Conservation (phyloP, 768 basidiomycete species). For the Neoboletus subvelutipes region DNA sequence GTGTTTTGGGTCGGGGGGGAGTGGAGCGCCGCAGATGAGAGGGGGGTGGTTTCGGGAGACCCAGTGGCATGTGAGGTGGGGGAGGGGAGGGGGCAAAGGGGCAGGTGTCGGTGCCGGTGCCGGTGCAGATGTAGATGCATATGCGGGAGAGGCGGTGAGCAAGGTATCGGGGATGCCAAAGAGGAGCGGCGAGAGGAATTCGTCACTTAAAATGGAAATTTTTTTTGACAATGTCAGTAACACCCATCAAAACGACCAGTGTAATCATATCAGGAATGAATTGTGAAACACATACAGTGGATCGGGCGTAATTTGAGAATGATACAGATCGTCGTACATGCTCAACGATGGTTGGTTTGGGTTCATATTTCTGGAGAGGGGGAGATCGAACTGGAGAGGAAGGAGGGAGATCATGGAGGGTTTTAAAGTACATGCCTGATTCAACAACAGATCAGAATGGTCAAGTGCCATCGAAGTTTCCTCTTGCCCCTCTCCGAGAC, state of each 20-base stretch:
- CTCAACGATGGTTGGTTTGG: neutral
- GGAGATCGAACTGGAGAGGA: neutral
- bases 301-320: neutral
- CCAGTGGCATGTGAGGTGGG: slow-evolving; percentile 15
- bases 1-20: slow-evolving; percentile 8
- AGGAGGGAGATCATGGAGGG: neutral
- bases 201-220: slow-evolving; percentile 11
- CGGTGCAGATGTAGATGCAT: neutral
- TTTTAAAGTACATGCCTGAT: slow-evolving; percentile 7
- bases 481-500: neutral
- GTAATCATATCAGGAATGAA: neutral
- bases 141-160: neutral
- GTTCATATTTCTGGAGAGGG: neutral
- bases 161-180: neutral
- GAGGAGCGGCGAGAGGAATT: slow-evolving; percentile 14
- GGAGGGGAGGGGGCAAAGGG: neutral
- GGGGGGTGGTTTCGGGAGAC: neutral
- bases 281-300: slow-evolving; percentile 10
- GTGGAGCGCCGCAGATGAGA: slow-evolving; percentile 6
- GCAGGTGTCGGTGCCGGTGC: neutral
- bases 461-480: neutral
- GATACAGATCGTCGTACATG: neutral
- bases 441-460: neutral
- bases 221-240: neutral
- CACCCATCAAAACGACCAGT: neutral